Base-by-base conservation (phyloP, 75 land plant genomes). In the Pinus albicaulis region DNA sequence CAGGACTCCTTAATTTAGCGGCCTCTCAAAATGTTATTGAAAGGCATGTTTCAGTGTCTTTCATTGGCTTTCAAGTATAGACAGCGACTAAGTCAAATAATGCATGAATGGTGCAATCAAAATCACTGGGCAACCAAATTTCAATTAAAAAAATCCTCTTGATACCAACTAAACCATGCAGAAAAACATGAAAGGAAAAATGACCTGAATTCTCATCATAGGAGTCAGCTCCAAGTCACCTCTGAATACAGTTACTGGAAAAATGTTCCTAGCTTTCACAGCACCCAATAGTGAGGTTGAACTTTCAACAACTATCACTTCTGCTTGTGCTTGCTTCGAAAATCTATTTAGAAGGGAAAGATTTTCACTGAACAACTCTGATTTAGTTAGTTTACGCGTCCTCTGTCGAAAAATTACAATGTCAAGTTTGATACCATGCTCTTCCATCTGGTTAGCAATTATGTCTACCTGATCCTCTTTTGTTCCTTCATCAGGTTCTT, bases 161-260 rank as follows among this genome's bases (percentile, higher is more conserved):
- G 53, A 48, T 48, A 48, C 53, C 53, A 48, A 48, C 41, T 38
- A 48, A 48, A 48, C 53, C 53, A 48, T 48, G 53, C 53, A 48
- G 11, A 48, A 48, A 48, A 48, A 48, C 53, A 48, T 10, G 12
- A 10, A 48, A 48, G 53, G 53, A 48, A 48, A 44, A 48, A 10
- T 10, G 53, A 48, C 53, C 53, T 48, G 53, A 57, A 98, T 83
- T 78, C 80, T 92, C 88, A 95, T 71, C 70, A 53, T 81, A 11
- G 95, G 80, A 64, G 94, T 91, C 26, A 98, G 28, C 79, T 95
- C 98, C 69, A 98, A 71, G 77, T 95, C 96, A 59, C 99, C 99
- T 74, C 99, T 91, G 80, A 79, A 98, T 58, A 92, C 34, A 53
- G 99, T 98, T 15, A 97, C 98, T 24, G 93, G 91, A 23, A 83